These are phyloP conservation scores for Claviceps arundinis DNA, from an alignment of 2,329 filamentous ascomycete genomes.

Conservation along the genomic window DNA sequence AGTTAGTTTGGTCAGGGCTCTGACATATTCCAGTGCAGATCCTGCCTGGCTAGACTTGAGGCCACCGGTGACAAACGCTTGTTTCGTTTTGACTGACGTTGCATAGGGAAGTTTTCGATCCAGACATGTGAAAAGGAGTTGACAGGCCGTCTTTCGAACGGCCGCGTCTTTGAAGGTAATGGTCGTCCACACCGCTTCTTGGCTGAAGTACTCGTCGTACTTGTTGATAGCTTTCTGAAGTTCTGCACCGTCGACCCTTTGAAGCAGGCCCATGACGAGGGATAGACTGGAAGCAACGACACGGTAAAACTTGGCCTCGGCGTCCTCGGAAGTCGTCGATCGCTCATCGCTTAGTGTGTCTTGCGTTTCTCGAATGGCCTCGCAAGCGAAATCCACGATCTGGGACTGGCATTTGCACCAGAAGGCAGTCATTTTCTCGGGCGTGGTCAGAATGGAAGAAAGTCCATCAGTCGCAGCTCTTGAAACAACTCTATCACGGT, in stretches of 20 bases:
- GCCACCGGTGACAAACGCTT: constrained; percentile 56
- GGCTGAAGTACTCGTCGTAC: constrained; percentile 54
- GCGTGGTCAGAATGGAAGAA: constrained; percentile 58
- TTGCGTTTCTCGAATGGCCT: constrained; percentile 67
- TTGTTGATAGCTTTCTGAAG: constrained; percentile 44
- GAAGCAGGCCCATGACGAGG: constrained; percentile 39
- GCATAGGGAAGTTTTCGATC: constrained; percentile 33
- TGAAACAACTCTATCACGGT: constrained; percentile 65
- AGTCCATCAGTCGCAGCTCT: constrained; percentile 69
- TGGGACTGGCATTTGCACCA: constrained; percentile 70
- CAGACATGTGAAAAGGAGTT: constrained; percentile 36
- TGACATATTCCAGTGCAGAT: constrained; percentile 59
- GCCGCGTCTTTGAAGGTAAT: constrained; percentile 48
- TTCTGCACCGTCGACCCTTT: constrained; percentile 32
- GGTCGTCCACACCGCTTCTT: constrained; percentile 53
- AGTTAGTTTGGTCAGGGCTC: constrained; percentile 55
- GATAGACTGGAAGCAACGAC: constrained; percentile 48
- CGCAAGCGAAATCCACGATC: constrained; percentile 69
- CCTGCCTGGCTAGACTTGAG: constrained; percentile 59
- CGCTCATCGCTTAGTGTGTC: constrained; percentile 82
- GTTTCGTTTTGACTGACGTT: constrained; percentile 38
- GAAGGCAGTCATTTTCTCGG: constrained; percentile 65
- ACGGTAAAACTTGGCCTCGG: constrained; percentile 71
- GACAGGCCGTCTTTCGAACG: constrained; percentile 37
- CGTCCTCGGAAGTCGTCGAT: constrained; percentile 71